Evolutionary conservation across 164 flowering plant genomes (phyloP), one percentile per base, ranked within the genome.

Genomic region (Aristolochia californica): DNA sequence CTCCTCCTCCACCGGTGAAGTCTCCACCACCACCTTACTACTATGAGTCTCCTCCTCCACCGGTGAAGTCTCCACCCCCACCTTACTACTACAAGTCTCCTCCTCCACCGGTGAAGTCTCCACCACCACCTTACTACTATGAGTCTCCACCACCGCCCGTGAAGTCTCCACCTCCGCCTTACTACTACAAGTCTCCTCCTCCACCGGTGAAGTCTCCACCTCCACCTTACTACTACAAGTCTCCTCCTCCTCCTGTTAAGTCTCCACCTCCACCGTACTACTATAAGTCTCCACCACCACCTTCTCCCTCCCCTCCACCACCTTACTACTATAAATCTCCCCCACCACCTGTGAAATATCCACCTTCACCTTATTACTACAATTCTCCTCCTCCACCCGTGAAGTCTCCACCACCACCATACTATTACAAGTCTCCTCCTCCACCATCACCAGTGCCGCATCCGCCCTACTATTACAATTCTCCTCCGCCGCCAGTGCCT

Each of bases 401-500:
- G 11, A 76, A 76, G 0, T 8, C 45, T 0, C 52, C 80, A 0
- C 81, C 78, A 20, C 74, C 80, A 15, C 83, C 83, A 0, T 77
- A 77, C 40, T 62, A 69, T 17, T 76, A 77, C 23, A 58, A 40
- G n/a, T 67, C 78, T 10, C 75, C 74, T 53, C 72, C 79, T 47
- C 67, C 72, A 49, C 69, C 72, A 34, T n/a, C n/a, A n/a, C n/a
- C n/a, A n/a, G n/a, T n/a, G n/a, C n/a, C n/a, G 5, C 78, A 75
- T 22, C 77, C 80, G 9, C 77, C 78, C 0, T 72, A 77, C 53
- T 51, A 62, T 24, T 74, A 75, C 67, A 63, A 69, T 44, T 78
- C 81, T 2, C 81, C 81, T 15, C 80, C 83, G 2, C 78, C 72
- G 11, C 78, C 62, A 26, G 21, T 21, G 24, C 72, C 55, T 38